These are phyloP conservation scores for Talaromyces sp. DNA, from an alignment of 2,329 filamentous ascomycete genomes.

Conservation along the genomic window DNA sequence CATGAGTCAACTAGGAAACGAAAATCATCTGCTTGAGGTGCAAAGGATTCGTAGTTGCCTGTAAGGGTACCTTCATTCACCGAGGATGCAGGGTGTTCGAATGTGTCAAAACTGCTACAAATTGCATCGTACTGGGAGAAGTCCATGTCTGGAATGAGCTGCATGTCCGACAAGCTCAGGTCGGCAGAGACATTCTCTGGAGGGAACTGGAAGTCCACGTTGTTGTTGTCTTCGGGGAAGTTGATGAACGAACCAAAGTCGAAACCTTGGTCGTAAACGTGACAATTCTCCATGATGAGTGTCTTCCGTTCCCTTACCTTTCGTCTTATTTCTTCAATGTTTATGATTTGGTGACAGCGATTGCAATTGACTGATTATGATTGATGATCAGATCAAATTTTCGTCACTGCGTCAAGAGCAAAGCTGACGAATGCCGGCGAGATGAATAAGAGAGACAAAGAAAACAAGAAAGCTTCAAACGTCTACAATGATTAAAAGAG, in stretches of 20 bases:
- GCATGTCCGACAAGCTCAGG: constrained; percentile 10
- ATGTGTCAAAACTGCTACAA: not conserved
- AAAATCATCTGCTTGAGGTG: constrained; percentile 13
- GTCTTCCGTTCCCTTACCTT: not conserved
- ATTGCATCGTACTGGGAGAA: not conserved
- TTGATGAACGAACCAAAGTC: constrained; percentile 37
- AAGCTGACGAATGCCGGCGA: not conserved
- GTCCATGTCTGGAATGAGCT: constrained; percentile 1
- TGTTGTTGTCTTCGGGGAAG: constrained; percentile 25
- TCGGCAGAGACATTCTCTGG: not conserved
- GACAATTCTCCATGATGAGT: constrained; percentile 5
- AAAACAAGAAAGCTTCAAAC: not conserved
- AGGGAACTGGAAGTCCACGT: constrained; percentile 7
- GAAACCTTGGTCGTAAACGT: constrained; percentile 27
- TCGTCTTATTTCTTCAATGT: not conserved
- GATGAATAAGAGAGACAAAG: not conserved
- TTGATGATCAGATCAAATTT: not conserved
- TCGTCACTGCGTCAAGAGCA: not conserved
- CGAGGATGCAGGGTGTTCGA: not conserved
- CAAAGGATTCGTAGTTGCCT: not conserved
- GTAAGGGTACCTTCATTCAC: constrained; percentile 1
- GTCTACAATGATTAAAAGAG: not conserved
- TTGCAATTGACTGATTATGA: constrained; percentile 6
- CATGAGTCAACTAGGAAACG: constrained; percentile 21
- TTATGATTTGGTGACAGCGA: constrained; percentile 16